Evolutionary conservation across 2,329 filamentous ascomycete genomes (phyloP).

Genomic region (Sclerotinia glacialis): DNA sequence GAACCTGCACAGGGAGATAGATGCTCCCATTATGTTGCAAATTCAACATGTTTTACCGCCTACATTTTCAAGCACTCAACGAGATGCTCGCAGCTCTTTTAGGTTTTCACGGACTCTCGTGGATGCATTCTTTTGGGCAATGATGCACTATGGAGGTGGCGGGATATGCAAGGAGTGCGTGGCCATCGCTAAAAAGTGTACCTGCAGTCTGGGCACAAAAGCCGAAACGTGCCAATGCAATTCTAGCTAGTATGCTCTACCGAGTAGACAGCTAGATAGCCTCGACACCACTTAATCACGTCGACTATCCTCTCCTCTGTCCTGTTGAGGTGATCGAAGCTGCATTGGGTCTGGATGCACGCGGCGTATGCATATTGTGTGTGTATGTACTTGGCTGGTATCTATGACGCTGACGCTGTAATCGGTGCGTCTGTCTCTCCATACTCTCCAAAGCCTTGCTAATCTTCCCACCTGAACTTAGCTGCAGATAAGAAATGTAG

Average conservation of each 20-base stretch:
- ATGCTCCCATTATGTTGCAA: neutral
- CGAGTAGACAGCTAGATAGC: slow-evolving; percentile 7
- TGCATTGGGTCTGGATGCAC: neutral
- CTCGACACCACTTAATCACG: neutral
- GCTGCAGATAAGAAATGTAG: slow-evolving; percentile 7
- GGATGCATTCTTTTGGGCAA: neutral
- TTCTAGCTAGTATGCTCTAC: neutral
- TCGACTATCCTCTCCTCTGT: neutral
- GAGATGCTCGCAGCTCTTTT: slow-evolving; percentile 6
- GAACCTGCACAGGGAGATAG: neutral
- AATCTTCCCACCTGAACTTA: neutral
- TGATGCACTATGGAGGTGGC: neutral
- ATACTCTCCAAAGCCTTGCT: neutral
- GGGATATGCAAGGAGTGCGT: slow-evolving; percentile 2
- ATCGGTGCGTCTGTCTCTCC: neutral
- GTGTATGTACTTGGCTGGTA: neutral
- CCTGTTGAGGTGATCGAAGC: slow-evolving; percentile 11
- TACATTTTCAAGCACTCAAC: neutral
- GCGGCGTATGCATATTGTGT: neutral
- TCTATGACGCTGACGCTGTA: slow-evolving; percentile 12
- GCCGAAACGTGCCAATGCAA: neutral
- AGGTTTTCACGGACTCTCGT: neutral
- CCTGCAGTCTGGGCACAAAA: neutral
- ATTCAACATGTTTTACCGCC: neutral
- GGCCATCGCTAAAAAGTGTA: neutral